Base-by-base conservation (phyloP, 768 basidiomycete species). In the Podaxis mareebaensis region DNA sequence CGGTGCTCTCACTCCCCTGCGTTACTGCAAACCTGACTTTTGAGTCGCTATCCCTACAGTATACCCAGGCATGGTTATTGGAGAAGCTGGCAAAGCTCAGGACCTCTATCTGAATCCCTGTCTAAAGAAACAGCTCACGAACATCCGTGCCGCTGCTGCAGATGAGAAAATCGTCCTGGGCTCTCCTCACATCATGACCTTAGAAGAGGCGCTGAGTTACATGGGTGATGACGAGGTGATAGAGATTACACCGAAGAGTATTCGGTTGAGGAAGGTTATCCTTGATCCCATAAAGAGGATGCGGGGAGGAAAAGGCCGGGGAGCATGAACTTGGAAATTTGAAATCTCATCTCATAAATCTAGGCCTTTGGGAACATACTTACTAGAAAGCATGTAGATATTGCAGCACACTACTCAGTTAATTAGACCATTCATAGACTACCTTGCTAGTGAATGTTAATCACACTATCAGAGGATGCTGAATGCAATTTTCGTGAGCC, bases 51-150 rank as follows among this genome's bases (percentile, higher is more conserved):
- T 13, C 20, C 17, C 42, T n/a, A 44, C 17, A 44, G 42, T 44
- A 1, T 44, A 44, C 17, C 42, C 42, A 44, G 42, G 42, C 42
- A 44, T 44, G 82, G 79, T 83, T 44, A 79, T 83, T 57, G 82
- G 82, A 59, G 82, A 82, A 73, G 78, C 78, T 15, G 78, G 77
- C 13, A 82, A 82, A 69, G 56, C 78, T 3, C 74, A 78, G 20
- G 80, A 81, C 64, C 68, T 83, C n/a, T 79, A 80, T 60, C 65
- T 82, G 20, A 82, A 83, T 30, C 82, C 82, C 0, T 78, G 76
- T 60, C 67, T 79, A 63, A 82, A 82, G 66, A 83, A 82, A 64
- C 79, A 80, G 67, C 73, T 83, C 26, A 83, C 81, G 3, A 82
- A 83, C 69, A 77, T 83, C 55, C 77, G 81, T 1, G 77, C 80